Evolutionary conservation across 2,329 filamentous ascomycete species (phyloP).

Genomic region (Stachybotrys echinatus): DNA sequence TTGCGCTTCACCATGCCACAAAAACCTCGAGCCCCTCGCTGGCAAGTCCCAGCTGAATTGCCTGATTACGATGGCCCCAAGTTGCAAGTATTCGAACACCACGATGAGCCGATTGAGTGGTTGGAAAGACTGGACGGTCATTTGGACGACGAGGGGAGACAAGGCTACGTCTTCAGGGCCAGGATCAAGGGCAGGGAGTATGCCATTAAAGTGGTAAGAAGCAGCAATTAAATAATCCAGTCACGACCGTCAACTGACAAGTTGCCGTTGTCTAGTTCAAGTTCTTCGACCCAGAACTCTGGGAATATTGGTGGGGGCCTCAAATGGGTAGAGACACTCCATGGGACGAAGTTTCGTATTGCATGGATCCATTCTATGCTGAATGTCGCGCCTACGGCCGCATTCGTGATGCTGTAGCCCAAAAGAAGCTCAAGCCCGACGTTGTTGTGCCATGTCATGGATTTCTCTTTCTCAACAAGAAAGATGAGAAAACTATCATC

Average conservation of each 20-base stretch:
- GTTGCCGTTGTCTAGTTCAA: constrained; percentile 13
- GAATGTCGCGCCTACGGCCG: constrained; percentile 15
- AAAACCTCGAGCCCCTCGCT: too few relatives aligned
- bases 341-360: constrained; percentile 9
- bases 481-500: constrained; percentile 6
- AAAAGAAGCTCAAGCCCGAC: not conserved
- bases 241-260: too few relatives aligned
- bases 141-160: constrained; percentile 2
- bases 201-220: constrained; percentile 13
- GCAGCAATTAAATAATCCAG: too few relatives aligned
- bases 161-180: constrained; percentile 13
- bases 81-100: constrained; percentile 8
- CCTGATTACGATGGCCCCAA: constrained; percentile 13
- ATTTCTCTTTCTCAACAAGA: constrained; percentile 6
- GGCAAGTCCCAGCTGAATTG: too few relatives aligned
- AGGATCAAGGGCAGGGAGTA: constrained; percentile 8
- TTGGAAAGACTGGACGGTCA: constrained; percentile 9
- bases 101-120: constrained; percentile 12
- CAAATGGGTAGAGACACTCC: constrained; percentile 7
- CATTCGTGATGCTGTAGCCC: constrained; percentile 4
- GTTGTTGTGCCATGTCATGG: constrained; percentile 7
- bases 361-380: constrained; percentile 14
- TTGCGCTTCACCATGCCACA: too few relatives aligned
- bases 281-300: constrained; percentile 10
- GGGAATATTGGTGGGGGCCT: constrained; percentile 11